A percentile compares a stretch with the other conserved stretches of the same genome.
Conservation (phyloP, 192 early-diverging fungal genomes). For the Entrophospora sp. region DNA sequence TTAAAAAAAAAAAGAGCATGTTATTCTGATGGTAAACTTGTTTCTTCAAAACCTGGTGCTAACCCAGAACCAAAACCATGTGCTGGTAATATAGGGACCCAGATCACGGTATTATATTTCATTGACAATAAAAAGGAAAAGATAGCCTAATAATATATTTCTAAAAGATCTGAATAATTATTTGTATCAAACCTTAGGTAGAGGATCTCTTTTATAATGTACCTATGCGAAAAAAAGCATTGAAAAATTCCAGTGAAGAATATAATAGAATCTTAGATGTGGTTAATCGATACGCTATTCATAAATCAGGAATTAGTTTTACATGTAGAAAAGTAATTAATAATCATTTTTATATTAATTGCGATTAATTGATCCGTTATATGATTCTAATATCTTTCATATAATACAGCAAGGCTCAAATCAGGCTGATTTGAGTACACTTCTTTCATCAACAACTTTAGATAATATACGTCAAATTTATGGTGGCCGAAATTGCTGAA, state of each 20-base stretch:
- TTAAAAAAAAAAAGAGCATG: no score
- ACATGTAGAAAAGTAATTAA: conserved; percentile 76
- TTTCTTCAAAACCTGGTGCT: conserved; percentile 63
- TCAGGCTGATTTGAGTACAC: conserved; percentile 73
- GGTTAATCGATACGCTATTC: conserved; percentile 86
- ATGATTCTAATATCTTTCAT: background rate
- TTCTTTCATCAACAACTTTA: conserved; percentile 44
- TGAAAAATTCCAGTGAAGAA: conserved; percentile 80
- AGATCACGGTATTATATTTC: conserved; percentile 84
- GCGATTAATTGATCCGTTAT: no score
- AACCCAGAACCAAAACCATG: conserved; percentile 79
- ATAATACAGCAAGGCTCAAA: conserved; percentile 48
- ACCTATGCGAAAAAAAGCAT: conserved; percentile 71
- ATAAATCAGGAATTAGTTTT: conserved; percentile 76
- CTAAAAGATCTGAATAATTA: background rate
- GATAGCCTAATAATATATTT: background rate
- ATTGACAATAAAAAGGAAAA: no score
- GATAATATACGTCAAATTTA: conserved; percentile 81
- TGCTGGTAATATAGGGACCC: conserved; percentile 93
- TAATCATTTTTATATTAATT: background rate
- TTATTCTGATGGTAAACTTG: conserved; percentile 83
- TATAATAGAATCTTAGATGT: conserved; percentile 88
- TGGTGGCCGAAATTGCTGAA: no score
- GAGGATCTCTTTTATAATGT: conserved; percentile 97
- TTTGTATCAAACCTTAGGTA: conserved; percentile 47